A percentile compares a stretch with the other conserved stretches of the same genome.
Evolutionary conservation across 106 monocot species (phyloP).

Genomic region (Amphibolis antarctica): DNA sequence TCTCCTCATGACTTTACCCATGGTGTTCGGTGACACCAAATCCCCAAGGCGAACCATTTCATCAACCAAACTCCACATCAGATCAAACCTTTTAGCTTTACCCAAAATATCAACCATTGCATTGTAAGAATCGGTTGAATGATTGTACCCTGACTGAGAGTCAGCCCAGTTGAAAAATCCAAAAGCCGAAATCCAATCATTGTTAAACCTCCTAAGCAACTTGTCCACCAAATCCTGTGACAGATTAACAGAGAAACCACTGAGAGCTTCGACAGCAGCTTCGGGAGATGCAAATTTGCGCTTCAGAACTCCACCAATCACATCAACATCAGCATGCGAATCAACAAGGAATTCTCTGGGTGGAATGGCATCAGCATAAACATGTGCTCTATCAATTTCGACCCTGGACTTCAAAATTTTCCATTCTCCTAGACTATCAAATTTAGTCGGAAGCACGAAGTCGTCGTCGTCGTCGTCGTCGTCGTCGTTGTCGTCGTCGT

Average conservation of each 20-base stretch:
- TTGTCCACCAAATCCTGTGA: slow-evolving; percentile 32
- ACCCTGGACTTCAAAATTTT: neutral
- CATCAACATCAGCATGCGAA: slow-evolving; percentile 12
- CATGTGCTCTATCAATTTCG: neutral
- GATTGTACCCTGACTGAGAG: slow-evolving; percentile 23
- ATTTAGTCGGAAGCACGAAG: slow-evolving; percentile 54
- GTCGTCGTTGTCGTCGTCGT: neutral
- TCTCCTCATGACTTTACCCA: slow-evolving; percentile 76
- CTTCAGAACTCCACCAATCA: slow-evolving; percentile 36
- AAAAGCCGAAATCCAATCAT: slow-evolving; percentile 66
- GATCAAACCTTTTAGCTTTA: slow-evolving; percentile 62
- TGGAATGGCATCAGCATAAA: neutral
- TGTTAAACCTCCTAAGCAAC: slow-evolving; percentile 49
- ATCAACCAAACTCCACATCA: slow-evolving; percentile 62
- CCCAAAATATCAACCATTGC: slow-evolving; percentile 82
- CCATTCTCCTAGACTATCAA: slow-evolving; percentile 19
- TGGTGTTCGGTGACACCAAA: slow-evolving; percentile 48
- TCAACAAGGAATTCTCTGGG: too few species aligned
- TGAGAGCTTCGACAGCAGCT: slow-evolving; percentile 30
- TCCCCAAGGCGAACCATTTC: slow-evolving; percentile 45
- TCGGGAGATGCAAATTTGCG: slow-evolving; percentile 34
- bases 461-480: slow-evolving; percentile 37
- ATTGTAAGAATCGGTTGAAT: slow-evolving; percentile 47
- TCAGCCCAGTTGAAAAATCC: slow-evolving; percentile 88
- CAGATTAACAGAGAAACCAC: slow-evolving; percentile 24